Conservation (phyloP, 371 early-diverging fungal genomes). For the Mortierella sp. region DNA sequence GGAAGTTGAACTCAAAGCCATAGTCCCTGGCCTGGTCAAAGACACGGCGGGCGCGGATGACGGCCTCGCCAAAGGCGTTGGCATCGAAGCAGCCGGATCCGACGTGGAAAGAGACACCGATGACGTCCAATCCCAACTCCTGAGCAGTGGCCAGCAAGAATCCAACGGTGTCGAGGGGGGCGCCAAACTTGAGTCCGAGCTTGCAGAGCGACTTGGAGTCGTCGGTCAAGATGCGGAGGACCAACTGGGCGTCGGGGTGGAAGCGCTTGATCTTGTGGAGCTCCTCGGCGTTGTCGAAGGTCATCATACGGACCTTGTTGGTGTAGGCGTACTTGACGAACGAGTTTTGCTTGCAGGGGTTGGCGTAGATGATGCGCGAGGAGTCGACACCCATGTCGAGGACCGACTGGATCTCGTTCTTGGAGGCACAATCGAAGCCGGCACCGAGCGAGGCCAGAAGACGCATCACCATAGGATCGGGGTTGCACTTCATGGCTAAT, state of each 20-base stretch:
- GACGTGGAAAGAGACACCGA: slow-evolving; percentile 96
- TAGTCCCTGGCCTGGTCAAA: slow-evolving; percentile 86
- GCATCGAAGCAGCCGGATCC: slow-evolving; percentile 96
- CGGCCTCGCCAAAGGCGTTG: slow-evolving; percentile 93
- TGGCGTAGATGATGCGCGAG: slow-evolving; percentile 93
- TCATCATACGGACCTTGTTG: slow-evolving; percentile 90
- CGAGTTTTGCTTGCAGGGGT: slow-evolving; percentile 97
- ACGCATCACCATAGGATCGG: slow-evolving; percentile 88
- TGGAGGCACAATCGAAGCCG: slow-evolving; percentile 96
- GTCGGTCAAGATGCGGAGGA: slow-evolving; percentile 95
- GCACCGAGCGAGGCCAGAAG: slow-evolving; percentile 88
- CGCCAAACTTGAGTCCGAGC: slow-evolving; percentile 98
- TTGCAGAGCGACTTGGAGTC: slow-evolving; percentile 94
- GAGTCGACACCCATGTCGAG: slow-evolving; percentile 85
- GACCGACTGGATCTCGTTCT: slow-evolving; percentile 88
- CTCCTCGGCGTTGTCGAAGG: slow-evolving; percentile 98
- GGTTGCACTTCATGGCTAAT: slow-evolving; percentile 95
- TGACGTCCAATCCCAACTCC: slow-evolving; percentile 86
- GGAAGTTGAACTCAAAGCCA: slow-evolving; percentile 84
- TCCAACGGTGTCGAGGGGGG: slow-evolving; percentile 79
- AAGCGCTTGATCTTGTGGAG: slow-evolving; percentile 90
- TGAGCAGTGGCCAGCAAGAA: slow-evolving; percentile 81
- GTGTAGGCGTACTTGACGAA: slow-evolving; percentile 89
- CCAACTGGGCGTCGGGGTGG: slow-evolving; percentile 87
- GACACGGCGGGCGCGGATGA: slow-evolving; percentile 84